A percentile compares a stretch with the other conserved stretches of the same genome.
phyloP scores from a whole-genome alignment of 495 filamentous ascomycete species.

The Xylaria cubensis region DNA sequence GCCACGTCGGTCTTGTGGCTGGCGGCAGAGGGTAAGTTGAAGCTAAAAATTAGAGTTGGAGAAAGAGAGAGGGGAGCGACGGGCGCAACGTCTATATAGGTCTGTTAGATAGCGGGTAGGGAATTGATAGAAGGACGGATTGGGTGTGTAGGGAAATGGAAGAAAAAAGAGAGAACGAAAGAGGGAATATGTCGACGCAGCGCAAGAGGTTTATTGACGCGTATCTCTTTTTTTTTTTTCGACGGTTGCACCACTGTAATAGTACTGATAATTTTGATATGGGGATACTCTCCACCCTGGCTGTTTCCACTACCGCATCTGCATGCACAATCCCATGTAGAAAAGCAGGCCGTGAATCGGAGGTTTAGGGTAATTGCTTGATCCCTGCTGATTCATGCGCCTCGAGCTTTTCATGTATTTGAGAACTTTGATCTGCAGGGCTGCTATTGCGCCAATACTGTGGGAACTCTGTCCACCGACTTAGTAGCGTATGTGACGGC shows the following conservation, averaged over 20 bases:
- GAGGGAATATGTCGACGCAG: not conserved
- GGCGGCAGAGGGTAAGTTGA: not conserved
- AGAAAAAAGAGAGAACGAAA: not conserved
- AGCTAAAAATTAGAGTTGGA: not conserved
- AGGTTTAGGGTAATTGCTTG: not conserved
- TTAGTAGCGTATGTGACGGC: not conserved
- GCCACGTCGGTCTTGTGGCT: constrained; percentile 1
- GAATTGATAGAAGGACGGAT: not conserved
- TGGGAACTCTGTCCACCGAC: not conserved
- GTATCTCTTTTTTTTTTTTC: not conserved
- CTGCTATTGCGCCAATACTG: not conserved
- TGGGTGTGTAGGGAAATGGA: not conserved
- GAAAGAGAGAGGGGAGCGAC: not conserved
- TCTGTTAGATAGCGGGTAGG: not conserved
- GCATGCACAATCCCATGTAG: not conserved
- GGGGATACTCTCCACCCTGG: not conserved
- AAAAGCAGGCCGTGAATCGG: not conserved
- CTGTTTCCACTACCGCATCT: not conserved
- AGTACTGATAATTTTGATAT: constrained; percentile 2
- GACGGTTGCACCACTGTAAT: not conserved
- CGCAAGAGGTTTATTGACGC: not conserved
- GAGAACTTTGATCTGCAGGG: not conserved
- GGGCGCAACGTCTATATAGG: not conserved
- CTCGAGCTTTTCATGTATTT: not conserved
- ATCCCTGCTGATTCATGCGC: constrained; percentile 19